Base-by-base conservation (phyloP, 2,329 filamentous ascomycete genomes). In the Talaromyces albobiverticillius region DNA sequence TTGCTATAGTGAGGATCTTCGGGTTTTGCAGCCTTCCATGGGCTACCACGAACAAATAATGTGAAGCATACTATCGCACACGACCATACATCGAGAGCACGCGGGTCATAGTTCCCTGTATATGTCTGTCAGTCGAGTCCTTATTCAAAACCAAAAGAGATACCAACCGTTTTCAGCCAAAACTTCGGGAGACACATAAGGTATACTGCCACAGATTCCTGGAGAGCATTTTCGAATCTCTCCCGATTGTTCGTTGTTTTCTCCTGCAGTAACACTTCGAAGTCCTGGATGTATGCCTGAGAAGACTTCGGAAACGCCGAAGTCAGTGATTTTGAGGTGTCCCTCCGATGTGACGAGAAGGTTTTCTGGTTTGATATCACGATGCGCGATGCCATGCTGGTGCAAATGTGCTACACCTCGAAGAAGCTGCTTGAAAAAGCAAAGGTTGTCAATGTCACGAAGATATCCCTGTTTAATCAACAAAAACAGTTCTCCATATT, bases 321-420 rank as follows among this genome's bases (percentile, higher is more conserved):
- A 95, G 69, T 96, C 91, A 47, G 90, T 91, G 56, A 96, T 92
- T 74, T 95, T 95, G 53, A 95, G 79, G 68, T 90, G 87, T 66
- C 90, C 90, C 55, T 90, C 84, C 62, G 84, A 85, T 45, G 85
- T 88, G 56, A 96, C 80, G 29, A 95, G 79, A 22, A 95, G 76
- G 63, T 96, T 95, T 69, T 95, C 91, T 10, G 92, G 81, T 72
- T 96, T 95, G 75, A 95, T 88, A 62, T 96, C 91, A 46, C 91
- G 87, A 71, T 95, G 91, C 1, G 90, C 91, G 65, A 95, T 92
- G 54, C 90, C 91, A 64, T 93, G 85, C 56, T 77, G 78, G 71
- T 96, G 91, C 20, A 95, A 78, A 67, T 95, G 94, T 64, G 85
- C 81, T 58, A 96, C 82, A 16, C 90, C 91, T 63, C 90, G 87